Percentiles rank a stretch among this genome's conserved stretches.
phyloP scores from a whole-genome alignment of 441 rosid genomes.

The Theobroma grandiflorum region DNA sequence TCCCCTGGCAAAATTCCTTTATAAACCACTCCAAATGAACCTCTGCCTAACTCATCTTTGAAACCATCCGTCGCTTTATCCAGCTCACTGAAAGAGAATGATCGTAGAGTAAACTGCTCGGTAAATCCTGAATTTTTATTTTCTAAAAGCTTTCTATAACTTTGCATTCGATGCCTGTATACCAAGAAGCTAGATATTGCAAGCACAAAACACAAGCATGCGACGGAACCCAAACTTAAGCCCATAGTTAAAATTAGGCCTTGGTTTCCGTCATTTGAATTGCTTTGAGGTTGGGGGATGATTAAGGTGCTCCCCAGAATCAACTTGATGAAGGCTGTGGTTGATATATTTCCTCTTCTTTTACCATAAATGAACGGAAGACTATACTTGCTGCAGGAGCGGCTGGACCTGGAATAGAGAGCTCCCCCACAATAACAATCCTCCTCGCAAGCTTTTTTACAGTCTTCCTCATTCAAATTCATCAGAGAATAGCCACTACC shows the following conservation, averaged over 20 bases:
- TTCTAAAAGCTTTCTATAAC: conserved; percentile 26
- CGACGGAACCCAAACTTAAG: conserved; percentile 11
- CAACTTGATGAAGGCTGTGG: conserved; percentile 30
- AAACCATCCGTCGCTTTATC: conserved; percentile 20
- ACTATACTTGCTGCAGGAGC: neutral
- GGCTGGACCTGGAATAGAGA: conserved; percentile 22
- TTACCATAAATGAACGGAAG: conserved; percentile 25
- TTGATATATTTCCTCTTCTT: neutral
- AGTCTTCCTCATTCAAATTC: neutral
- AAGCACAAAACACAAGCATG: conserved; percentile 24
- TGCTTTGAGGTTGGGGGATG: neutral
- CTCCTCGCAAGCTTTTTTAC: conserved; percentile 17
- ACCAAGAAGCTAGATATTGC: conserved; percentile 27
- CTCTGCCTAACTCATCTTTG: conserved; percentile 8
- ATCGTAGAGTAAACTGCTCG: conserved; percentile 21
- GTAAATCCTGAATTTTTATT: neutral
- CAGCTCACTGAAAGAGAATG: conserved; percentile 16
- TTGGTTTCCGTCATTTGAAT: neutral
- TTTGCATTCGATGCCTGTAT: conserved; percentile 18
- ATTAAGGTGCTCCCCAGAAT: neutral
- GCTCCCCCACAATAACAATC: conserved; percentile 40
- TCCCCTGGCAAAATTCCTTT: neutral
- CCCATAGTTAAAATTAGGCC: conserved; percentile 8
- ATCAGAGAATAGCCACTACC: neutral
- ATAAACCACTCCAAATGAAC: conserved; percentile 11